Evolutionary conservation across 75 land plant species (phyloP), one percentile per base, ranked within the genome.

Genomic region (Pinus albicaulis): DNA sequence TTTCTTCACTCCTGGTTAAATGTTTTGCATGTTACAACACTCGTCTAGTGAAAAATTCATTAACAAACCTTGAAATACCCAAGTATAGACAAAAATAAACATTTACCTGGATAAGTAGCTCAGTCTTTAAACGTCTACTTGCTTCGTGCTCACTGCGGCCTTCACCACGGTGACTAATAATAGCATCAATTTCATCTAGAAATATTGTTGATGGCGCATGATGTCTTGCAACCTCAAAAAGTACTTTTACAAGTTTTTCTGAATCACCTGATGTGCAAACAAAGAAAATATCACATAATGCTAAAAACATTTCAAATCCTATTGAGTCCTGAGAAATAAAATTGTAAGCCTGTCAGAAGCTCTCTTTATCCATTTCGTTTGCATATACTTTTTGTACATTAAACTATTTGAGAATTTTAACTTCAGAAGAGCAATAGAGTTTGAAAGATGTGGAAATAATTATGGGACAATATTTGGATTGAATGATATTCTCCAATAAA

Each of bases 141-240:
- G 98, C 98, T 84, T 98, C 99, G 85, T 98, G 99, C 78, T 98
- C 98, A 84, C 99, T 98, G 44, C 89, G 88, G 36, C 83, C 99
- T 83, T 95, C 98, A 76, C 99, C 99, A 76, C 99, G 92, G 57
- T 92, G 95, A 75, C 98, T 95, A 57, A 98, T 95, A 8, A 98
- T 88, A 4, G 99, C 89, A 86, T 98, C 99, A 78, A 98, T 98
- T 79, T 98, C 99, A 76, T 98, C 99, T 73, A 98, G 86, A 78
- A 98, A 98, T 56, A 98, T 98, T 31, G 99, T 98, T 36, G 95
- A 91, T 17, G 99, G 99, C 3, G 99, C 99, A 82, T 92, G 90
- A 65, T 98, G 99, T 74, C 98, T 87, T 11, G 99, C 99, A 64
- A 98, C 89, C 83, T 92, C 95, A 83, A 98, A 98, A n/a, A 98